Base-by-base conservation (phyloP, 176 grass and related monocot species). In the Tuctoria greenei region DNA sequence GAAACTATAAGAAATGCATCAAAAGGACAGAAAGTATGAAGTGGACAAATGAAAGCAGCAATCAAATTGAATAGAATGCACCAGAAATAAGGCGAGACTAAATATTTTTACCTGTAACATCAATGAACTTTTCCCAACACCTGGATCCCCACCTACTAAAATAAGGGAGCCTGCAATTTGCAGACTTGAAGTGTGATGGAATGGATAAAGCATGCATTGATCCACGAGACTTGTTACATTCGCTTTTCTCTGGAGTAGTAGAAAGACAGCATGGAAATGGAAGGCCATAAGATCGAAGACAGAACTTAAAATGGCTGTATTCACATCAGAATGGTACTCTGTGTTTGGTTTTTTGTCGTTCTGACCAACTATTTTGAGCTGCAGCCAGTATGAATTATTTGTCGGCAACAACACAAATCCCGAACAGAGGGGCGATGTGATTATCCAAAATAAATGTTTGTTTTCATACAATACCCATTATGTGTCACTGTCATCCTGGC, bases 81-180 rank as follows among this genome's bases (percentile, higher is more conserved):
- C 0, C n/a, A 67, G 41, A 17, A 77, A 55, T 55, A 69, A 50
- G 67, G 43, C 20, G 7, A 87, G 77, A 77, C 42, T 64, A 70
- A 68, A 18, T 81, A n/a, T 43, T 57, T 76, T 60, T 72, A 93
- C 95, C 95, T 98, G 95, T 62, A 98, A 84, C 71, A 94, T 64
- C 83, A 98, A 77, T 63, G 95, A 92, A 88, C 95, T 98, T 91
- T 98, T 98, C 45, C 95, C 95, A 44, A 93, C 91, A 87, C 95
- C 95, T 84, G 95, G 91, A 78, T 97, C 95, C 45, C 95, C 95
- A 46, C 95, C 95, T 52, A 98, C 79, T 84, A 98, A 86, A 82
- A 98, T 56, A 82, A 98, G 93, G 14, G 91, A 98, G 54, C 95
- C 95, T 98, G 82, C 49, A 87, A 79, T 64, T 20, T 37, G 61